Conservation (phyloP, 805 yeast species). For the Barnettozyma populi region DNA sequence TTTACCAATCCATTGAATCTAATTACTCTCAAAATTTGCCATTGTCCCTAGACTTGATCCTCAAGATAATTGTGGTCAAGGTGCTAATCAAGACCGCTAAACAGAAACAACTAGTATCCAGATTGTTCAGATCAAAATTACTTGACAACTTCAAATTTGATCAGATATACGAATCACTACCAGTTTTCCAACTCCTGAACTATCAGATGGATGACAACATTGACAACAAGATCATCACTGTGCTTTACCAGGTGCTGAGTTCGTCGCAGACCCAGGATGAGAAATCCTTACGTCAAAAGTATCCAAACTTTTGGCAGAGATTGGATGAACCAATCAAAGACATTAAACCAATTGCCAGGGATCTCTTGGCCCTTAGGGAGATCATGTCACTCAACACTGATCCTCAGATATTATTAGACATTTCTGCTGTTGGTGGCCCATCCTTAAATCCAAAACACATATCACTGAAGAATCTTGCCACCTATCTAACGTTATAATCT, state of each 20-base stretch:
- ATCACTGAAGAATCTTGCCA: conserved; percentile 2
- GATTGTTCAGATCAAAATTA: background rate
- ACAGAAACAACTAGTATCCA: conserved; percentile 12
- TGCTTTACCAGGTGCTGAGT: conserved; percentile 9
- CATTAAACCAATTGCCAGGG: conserved; percentile 11
- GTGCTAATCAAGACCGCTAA: conserved; percentile 17
- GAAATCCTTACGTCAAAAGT: conserved; percentile 7
- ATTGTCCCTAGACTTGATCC: conserved; percentile 10
- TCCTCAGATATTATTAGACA: conserved; percentile 3
- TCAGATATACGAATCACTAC: conserved; percentile 12
- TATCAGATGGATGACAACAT: conserved; percentile 3
- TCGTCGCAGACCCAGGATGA: conserved; percentile 11
- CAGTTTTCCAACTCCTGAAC: conserved; percentile 12
- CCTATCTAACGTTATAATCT: background rate
- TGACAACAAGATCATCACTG: conserved; percentile 13
- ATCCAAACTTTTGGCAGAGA: conserved; percentile 19
- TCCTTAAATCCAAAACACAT: conserved; percentile 2
- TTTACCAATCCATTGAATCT: conserved; percentile 5
- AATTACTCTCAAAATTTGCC: conserved; percentile 4
- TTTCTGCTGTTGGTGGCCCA: conserved; percentile 6
- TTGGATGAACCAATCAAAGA: conserved; percentile 12
- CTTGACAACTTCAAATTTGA: conserved; percentile 8
- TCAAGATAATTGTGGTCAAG: conserved; percentile 15
- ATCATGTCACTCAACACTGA: conserved; percentile 9
- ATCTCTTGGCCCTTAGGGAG: conserved; percentile 15